Conservation (phyloP, 352 stramenopile species). For the Thalassiosira mediterranea region DNA sequence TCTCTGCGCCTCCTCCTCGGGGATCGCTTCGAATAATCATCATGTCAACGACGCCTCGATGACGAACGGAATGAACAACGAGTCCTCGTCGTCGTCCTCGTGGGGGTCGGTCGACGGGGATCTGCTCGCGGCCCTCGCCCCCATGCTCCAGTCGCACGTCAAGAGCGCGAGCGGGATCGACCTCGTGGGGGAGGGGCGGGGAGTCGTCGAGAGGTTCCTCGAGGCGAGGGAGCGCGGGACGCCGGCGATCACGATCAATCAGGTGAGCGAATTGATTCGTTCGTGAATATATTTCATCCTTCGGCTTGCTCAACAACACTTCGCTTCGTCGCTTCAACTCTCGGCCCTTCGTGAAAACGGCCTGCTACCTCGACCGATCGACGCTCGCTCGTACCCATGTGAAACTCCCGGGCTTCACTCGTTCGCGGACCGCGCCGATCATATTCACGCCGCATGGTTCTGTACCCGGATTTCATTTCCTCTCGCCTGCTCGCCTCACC, state of each 20-base stretch:
- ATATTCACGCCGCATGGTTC: too few relatives aligned
- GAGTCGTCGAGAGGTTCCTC: slow-evolving; percentile 27
- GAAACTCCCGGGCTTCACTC: too few relatives aligned
- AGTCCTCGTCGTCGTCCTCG: background rate
- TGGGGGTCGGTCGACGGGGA: slow-evolving; percentile 67
- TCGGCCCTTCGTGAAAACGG: too few relatives aligned
- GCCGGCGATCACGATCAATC: slow-evolving; percentile 46
- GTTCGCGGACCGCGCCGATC: too few relatives aligned
- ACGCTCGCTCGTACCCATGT: too few relatives aligned
- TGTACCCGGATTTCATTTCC: too few relatives aligned
- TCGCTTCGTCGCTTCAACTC: slow-evolving; percentile 1
- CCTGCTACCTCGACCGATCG: too few relatives aligned
- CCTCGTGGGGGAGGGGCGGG: slow-evolving; percentile 61
- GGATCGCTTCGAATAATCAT: background rate
- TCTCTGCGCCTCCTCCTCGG: slow-evolving; percentile 16
- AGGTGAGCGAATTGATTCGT: slow-evolving; percentile 21
- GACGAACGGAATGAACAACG: background rate
- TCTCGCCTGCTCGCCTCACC: background rate
- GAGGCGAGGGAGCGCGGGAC: slow-evolving; percentile 10
- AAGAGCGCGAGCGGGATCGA: slow-evolving; percentile 54
- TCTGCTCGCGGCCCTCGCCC: slow-evolving; percentile 51
- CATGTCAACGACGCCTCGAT: background rate
- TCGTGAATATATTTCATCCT: background rate
- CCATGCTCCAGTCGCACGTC: slow-evolving; percentile 71
- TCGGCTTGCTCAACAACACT: background rate